Evolutionary conservation across 805 yeast genomes (phyloP), one percentile per base, ranked within the genome.

Genomic region (Pichia insulana): DNA sequence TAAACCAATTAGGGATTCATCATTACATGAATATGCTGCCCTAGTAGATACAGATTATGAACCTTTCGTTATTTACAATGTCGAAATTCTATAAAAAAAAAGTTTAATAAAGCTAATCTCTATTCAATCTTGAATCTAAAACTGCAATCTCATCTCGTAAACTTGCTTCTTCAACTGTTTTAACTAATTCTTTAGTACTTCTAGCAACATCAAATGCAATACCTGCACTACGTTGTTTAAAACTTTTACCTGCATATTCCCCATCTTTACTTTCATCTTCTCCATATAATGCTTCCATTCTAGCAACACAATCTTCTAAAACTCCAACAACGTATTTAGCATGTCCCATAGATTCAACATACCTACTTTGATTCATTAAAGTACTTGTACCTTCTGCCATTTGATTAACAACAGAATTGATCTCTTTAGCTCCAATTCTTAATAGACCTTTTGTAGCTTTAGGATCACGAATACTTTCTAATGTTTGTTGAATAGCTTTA

Each of bases 191-290:
- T 61, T 89, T 90, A 5, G 97, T 90, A 61, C 95, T 83, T 63
- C 90, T 88, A 19, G 97, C 97, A 64, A 90, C 85, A 60, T 90
- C 97, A 65, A 88, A 90, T 25, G 96, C 90, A 51, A 89, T 83
- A 2, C 97, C 97, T 0, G 97, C 97, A 50, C 90, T 74, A 55
- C 97, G 76, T 63, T 90, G 97, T 63, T 86, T 86, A 67, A 87
- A 82, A 53, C 83, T 83, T 60, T 84, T 83, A 57, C 87, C 95
- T 2, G 96, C 96, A 57, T 73, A 79, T 41, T 80, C 85, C 50
- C 79, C 83, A 33, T 55, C 55, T 16, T 65, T 63, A 22, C 58
- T 59, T 20, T 50, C 62, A 34, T 66, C 67, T 5, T 54, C 55
- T 4, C 58, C 61, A 57, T 89, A 81, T 47, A 90, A 70, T 25